A percentile compares a stretch with the other conserved stretches of the same genome.
phyloP scores from a whole-genome alignment of 2,329 filamentous ascomycete species.

The Trichoderma afroharzianum region DNA sequence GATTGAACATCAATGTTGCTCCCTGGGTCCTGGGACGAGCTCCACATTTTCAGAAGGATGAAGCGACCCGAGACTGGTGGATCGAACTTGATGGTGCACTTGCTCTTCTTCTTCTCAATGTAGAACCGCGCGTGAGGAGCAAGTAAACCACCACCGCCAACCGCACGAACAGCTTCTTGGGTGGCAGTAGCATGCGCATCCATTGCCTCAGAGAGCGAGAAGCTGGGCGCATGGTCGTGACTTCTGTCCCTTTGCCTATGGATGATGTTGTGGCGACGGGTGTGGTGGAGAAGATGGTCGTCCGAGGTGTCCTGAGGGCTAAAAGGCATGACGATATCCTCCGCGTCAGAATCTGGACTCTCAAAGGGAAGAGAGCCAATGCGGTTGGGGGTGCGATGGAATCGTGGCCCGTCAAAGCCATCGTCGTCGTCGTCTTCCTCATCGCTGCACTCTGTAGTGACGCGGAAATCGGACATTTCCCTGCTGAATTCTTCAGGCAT shows the following conservation, averaged over 20 bases:
- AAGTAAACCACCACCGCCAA: constrained; percentile 59
- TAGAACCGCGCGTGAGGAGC: constrained; percentile 76
- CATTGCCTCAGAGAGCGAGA: constrained; percentile 34
- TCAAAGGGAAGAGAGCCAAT: constrained; percentile 56
- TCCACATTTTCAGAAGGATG: constrained; percentile 89
- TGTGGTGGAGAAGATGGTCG: constrained; percentile 24
- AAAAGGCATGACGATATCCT: constrained; percentile 28
- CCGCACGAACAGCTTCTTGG: constrained; percentile 54
- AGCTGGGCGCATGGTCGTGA: constrained; percentile 19
- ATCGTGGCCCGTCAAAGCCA: constrained; percentile 22
- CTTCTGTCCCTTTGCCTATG: constrained; percentile 21
- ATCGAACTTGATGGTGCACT: constrained; percentile 82
- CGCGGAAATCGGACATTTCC: constrained; percentile 47
- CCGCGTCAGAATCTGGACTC: constrained; percentile 39
- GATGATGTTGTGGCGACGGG: constrained; percentile 24
- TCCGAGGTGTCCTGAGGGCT: constrained; percentile 27
- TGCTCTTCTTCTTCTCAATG: constrained; percentile 77
- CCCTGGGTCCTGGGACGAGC: constrained; percentile 59
- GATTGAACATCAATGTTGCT: constrained; percentile 87
- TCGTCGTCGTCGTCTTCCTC: constrained; percentile 50
- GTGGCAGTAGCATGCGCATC: constrained; percentile 52
- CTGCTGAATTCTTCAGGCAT: constrained; percentile 54
- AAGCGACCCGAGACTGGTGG: constrained; percentile 77
- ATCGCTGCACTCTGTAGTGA: constrained; percentile 59
- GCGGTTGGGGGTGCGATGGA: constrained; percentile 46